These are phyloP conservation scores for Tricharina praecox DNA, from an alignment of 495 filamentous ascomycete species.

Conservation along the genomic window DNA sequence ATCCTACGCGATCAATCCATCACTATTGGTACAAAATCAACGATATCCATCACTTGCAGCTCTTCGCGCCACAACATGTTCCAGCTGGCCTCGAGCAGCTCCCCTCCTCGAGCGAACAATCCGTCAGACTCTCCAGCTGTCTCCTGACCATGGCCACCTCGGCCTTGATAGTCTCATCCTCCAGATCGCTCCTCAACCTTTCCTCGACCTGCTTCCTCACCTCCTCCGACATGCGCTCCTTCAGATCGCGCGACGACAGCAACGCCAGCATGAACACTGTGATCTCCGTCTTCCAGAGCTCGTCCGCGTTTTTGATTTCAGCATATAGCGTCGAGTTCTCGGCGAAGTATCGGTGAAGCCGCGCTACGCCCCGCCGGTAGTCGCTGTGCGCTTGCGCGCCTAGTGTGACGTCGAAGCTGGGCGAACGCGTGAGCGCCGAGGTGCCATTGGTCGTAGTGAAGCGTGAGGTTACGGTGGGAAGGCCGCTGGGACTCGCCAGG, in stretches of 20 bases:
- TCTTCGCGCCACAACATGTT: background rate
- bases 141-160: constrained; percentile 16
- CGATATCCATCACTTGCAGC: background rate
- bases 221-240: constrained; percentile 3
- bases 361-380: constrained; percentile 7
- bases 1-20: too few relatives aligned
- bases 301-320: constrained; percentile 10
- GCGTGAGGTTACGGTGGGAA: constrained; percentile 9
- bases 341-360: constrained; percentile 11
- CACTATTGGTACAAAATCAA: too few relatives aligned
- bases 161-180: constrained; percentile 16
- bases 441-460: background rate
- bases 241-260: constrained; percentile 11
- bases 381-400: background rate
- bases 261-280: constrained; percentile 18
- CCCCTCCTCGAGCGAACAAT: background rate
- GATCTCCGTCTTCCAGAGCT: constrained; percentile 10
- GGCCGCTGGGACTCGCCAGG: constrained; percentile 8
- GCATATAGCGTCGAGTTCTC: constrained; percentile 15
- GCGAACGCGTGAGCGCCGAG: background rate
- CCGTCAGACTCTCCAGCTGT: constrained; percentile 18
- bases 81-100: background rate
- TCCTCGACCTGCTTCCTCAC: constrained; percentile 11
- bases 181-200: constrained; percentile 9
- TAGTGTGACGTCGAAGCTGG: background rate